phyloP scores from a whole-genome alignment of 2,329 filamentous ascomycete genomes.

The Phoma sp. region DNA sequence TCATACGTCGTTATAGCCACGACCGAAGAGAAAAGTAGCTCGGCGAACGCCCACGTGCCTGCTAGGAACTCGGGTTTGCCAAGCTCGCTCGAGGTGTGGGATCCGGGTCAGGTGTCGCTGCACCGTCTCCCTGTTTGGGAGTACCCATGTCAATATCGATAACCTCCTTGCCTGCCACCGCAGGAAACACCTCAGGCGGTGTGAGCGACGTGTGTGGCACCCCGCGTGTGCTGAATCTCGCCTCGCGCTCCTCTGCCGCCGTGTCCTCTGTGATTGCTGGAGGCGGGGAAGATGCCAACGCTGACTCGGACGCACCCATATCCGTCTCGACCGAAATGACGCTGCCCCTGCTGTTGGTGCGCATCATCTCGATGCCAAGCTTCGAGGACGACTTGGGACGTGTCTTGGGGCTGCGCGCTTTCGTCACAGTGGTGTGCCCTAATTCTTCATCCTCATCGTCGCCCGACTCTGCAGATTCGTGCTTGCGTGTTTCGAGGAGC shows the following conservation, averaged over 20 bases:
- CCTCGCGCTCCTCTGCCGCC: constrained; percentile 43
- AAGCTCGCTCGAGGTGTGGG: constrained; percentile 50
- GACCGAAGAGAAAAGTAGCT: constrained; percentile 1
- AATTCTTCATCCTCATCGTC: constrained; percentile 96
- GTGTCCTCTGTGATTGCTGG: constrained; percentile 53
- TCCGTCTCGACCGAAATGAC: constrained; percentile 59
- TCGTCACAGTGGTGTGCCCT: constrained; percentile 57
- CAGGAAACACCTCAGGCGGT: constrained; percentile 60
- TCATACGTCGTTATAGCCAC: constrained; percentile 3
- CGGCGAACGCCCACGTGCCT: not conserved
- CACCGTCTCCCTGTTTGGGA: constrained; percentile 43
- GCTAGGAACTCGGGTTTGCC: constrained; percentile 3
- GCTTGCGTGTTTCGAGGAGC: constrained; percentile 73
- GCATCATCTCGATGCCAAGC: constrained; percentile 96
- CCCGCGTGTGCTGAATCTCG: constrained; percentile 31
- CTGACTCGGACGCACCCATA: constrained; percentile 43
- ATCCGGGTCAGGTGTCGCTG: constrained; percentile 49
- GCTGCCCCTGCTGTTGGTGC: constrained; percentile 92
- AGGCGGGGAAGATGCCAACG: constrained; percentile 48
- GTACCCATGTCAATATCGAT: constrained; percentile 53
- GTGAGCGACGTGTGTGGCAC: constrained; percentile 52
- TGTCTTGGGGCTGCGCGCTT: constrained; percentile 57
- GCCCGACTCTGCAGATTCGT: constrained; percentile 83
- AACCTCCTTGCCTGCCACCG: constrained; percentile 51
- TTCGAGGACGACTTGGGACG: constrained; percentile 70